Evolutionary conservation across 2,329 filamentous ascomycete genomes (phyloP).

Genomic region (Plenodomus lindquistii): DNA sequence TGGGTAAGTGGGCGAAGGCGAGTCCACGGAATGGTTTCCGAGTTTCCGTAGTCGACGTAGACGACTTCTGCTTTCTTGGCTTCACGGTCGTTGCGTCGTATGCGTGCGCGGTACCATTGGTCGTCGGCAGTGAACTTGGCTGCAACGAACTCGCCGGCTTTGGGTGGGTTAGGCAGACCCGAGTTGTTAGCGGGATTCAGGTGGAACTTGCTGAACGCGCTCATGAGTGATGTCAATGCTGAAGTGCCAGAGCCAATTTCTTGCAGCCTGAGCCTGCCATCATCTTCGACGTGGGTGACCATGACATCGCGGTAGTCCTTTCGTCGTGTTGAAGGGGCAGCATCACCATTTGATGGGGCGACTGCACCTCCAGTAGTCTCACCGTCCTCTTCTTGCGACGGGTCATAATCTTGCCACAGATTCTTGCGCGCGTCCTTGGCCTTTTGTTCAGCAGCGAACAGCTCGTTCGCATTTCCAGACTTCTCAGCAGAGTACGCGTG

Average conservation of each 20-base stretch:
- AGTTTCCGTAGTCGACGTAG: slow-evolving; percentile 97
- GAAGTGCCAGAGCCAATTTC: slow-evolving; percentile 85
- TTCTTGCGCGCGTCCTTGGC: slow-evolving; percentile 89
- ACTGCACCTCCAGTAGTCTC: slow-evolving; percentile 51
- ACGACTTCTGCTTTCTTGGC: slow-evolving; percentile 84
- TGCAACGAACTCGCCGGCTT: slow-evolving; percentile 88
- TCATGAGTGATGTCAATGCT: slow-evolving; percentile 85
- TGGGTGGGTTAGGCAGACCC: slow-evolving; percentile 74
- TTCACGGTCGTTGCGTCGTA: slow-evolving; percentile 90
- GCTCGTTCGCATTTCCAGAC: slow-evolving; percentile 83
- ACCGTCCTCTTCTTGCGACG: slow-evolving; percentile 75
- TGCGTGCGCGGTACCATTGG: slow-evolving; percentile 91
- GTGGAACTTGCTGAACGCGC: slow-evolving; percentile 88
- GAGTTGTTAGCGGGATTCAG: slow-evolving; percentile 78
- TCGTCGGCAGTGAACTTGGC: slow-evolving; percentile 88
- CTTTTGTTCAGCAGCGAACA: slow-evolving; percentile 82
- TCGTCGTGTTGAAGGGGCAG: slow-evolving; percentile 63
- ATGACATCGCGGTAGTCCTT: slow-evolving; percentile 94
- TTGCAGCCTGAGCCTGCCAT: slow-evolving; percentile 85
- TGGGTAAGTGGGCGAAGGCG: slow-evolving; percentile 79
- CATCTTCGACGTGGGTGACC: slow-evolving; percentile 85
- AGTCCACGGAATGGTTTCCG: slow-evolving; percentile 83
- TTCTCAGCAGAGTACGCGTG: slow-evolving; percentile 96
- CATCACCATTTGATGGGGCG: slow-evolving; percentile 57
- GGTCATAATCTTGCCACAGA: slow-evolving; percentile 93